These are phyloP conservation scores for Alternaria postmessia DNA, from an alignment of 2,329 filamentous ascomycete genomes.

Conservation along the genomic window DNA sequence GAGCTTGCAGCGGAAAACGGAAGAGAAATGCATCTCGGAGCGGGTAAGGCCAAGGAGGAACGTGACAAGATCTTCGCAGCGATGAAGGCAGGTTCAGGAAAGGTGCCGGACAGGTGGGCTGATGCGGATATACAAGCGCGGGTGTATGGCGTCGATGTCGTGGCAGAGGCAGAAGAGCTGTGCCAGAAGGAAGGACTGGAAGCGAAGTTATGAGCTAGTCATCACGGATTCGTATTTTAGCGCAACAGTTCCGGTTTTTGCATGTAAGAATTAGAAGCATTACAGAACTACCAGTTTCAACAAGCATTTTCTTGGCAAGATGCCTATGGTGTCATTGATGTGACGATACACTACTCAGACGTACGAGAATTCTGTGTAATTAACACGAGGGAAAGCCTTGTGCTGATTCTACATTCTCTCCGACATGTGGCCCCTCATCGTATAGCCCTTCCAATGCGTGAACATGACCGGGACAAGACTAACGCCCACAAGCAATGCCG, in stretches of 20 bases:
- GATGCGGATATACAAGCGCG: slow-evolving; percentile 60
- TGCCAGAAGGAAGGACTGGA: slow-evolving; percentile 49
- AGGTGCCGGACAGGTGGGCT: slow-evolving; percentile 62
- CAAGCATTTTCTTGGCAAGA: neutral
- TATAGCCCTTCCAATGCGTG: slow-evolving; percentile 37
- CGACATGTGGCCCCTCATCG: slow-evolving; percentile 30
- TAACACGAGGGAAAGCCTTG: neutral
- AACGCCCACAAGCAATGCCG: slow-evolving; percentile 41
- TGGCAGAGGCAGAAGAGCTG: slow-evolving; percentile 54
- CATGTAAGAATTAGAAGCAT: neutral
- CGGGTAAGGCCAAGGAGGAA: slow-evolving; percentile 66
- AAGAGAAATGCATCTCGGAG: slow-evolving; percentile 63
- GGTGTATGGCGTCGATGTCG: slow-evolving; percentile 58
- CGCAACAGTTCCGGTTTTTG: neutral
- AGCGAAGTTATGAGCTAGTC: slow-evolving; percentile 31
- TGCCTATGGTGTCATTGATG: neutral
- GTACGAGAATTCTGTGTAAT: neutral
- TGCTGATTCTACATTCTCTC: slow-evolving; percentile 22
- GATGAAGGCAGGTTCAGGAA: slow-evolving; percentile 53
- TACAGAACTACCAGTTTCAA: neutral
- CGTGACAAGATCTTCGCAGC: slow-evolving; percentile 64
- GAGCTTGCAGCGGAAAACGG: slow-evolving; percentile 65
- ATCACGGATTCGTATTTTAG: neutral
- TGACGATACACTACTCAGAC: neutral
- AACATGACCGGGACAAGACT: slow-evolving; percentile 34